Evolutionary conservation across 495 filamentous ascomycete species (phyloP).

Genomic region (Podospora sp.): DNA sequence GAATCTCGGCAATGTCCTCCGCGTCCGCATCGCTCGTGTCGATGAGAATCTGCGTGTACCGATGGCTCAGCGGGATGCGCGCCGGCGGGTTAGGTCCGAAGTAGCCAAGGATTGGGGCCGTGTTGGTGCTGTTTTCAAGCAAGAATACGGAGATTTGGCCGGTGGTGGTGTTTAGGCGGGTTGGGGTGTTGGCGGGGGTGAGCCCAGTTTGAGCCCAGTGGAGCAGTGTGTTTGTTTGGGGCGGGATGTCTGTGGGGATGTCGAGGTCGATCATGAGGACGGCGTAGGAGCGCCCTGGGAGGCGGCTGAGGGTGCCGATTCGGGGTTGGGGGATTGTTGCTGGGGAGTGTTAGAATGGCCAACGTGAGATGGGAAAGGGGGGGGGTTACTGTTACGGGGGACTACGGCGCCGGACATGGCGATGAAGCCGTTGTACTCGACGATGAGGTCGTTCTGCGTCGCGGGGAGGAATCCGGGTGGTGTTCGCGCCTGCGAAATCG

Average conservation of each 20-base stretch:
- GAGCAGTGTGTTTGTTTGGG: conserved; percentile 41
- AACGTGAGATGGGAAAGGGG: not conserved
- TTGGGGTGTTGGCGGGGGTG: conserved; percentile 35
- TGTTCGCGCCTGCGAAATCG: conserved; percentile 38
- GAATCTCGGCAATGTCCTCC: conserved; percentile 29
- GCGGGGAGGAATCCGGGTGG: conserved; percentile 42
- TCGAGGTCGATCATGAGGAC: conserved; percentile 50
- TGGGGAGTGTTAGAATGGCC: not conserved
- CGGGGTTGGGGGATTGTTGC: conserved; percentile 27
- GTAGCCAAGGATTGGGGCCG: conserved; percentile 36
- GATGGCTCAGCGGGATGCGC: conserved; percentile 44
- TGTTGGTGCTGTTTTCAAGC: conserved; percentile 34
- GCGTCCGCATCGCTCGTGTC: conserved; percentile 39
- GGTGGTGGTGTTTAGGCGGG: conserved; percentile 33
- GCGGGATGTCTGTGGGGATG: conserved; percentile 44
- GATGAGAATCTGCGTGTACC: conserved; percentile 45
- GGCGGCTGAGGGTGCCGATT: conserved; percentile 27
- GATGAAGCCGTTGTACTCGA: conserved; percentile 35
- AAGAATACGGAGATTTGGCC: conserved; percentile 38
- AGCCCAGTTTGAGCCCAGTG: conserved; percentile 50
- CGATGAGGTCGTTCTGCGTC: conserved; percentile 37
- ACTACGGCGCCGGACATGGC: conserved; percentile 41
- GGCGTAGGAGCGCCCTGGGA: conserved; percentile 39
- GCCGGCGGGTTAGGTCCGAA: conserved; percentile 45
- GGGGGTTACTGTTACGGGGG: conserved; percentile 34